Conservation (phyloP, 2,329 filamentous ascomycete genomes). For the Fusarium pseudonygamai region DNA sequence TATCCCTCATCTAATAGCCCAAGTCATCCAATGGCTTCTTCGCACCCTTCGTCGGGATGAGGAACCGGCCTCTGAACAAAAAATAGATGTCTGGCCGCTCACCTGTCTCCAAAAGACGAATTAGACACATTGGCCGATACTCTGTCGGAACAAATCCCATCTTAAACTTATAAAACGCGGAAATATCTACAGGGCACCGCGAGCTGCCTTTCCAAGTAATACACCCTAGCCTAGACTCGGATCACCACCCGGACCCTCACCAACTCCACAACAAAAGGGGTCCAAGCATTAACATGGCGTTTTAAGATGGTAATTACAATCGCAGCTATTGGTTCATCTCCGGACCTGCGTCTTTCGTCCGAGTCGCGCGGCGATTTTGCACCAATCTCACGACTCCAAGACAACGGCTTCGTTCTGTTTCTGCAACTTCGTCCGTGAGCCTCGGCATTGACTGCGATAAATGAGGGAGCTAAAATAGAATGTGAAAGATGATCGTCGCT, state of each 20-base stretch:
- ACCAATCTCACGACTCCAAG: slow-evolving; percentile 5
- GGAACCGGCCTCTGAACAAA: too few species aligned
- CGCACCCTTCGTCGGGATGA: too few species aligned
- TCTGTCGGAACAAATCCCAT: not conserved
- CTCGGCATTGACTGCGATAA: slow-evolving; percentile 18
- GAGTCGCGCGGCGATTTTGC: slow-evolving; percentile 4
- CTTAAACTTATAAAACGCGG: not conserved
- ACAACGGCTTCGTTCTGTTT: slow-evolving; percentile 1
- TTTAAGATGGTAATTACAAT: slow-evolving; percentile 20
- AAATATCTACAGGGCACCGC: not conserved
- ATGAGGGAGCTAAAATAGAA: not conserved
- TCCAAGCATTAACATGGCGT: slow-evolving; percentile 2
- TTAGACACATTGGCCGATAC: not conserved
- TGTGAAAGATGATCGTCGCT: not conserved
- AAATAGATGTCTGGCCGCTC: not conserved
- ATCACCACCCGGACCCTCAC: not conserved
- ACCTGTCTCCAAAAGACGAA: not conserved
- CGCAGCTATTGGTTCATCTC: not conserved
- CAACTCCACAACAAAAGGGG: slow-evolving; percentile 4
- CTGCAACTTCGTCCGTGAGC: slow-evolving; percentile 17
- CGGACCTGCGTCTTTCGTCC: not conserved
- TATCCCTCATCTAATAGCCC: not conserved
- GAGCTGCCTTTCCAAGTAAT: not conserved
- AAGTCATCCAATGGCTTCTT: not conserved
- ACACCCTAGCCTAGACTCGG: not conserved